Evolutionary conservation across 345 rosid species (phyloP), one percentile per base, ranked within the genome.

Genomic region (Aquilaria yunnanensis): DNA sequence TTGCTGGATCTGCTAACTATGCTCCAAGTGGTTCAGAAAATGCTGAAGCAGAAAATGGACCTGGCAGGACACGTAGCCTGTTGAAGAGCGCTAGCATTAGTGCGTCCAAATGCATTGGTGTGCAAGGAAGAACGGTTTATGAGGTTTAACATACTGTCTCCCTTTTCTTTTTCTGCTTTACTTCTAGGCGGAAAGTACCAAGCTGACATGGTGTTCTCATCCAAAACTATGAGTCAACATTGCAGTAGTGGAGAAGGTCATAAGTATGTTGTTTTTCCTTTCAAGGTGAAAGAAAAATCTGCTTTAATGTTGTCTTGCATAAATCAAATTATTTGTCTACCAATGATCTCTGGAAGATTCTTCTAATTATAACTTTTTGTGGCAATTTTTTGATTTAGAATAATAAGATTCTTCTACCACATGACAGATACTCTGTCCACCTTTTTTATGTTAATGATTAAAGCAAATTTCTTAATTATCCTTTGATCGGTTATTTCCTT

Each of bases 71-170:
- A 14, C 90, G 91, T 29, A 82, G 85, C 83, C 70, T 94, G 56
- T 70, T 90, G 78, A 94, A 94, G 78, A 94, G 99, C 75, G 90
- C 88, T 48, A 94, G 97, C 76, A 94, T 94, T 62, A 94, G 97
- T 67, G 99, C 83, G 69, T 90, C 99, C 62, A 85, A 90, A 74
- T 90, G 99, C 56, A 78, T 90, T 32, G 92, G 75, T 50, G 75
- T 78, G 61, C 67, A 83, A 71, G 77, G 65, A 56, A 82, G 63
- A 62, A 65, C 59, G 59, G 81, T 78, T 43, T 30, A 69, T 0
- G 81, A 80, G 89, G 93, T 89, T 79, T 10, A 71, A 37, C 43
- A n/a, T 33, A n/a, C 43, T 56, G 47, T 51, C 43, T 32, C 23
- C 23, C 32, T 56, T 56, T 56, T 48, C 68, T 33, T 16, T 8